Evolutionary conservation across 1,284 basidiomycete genomes (phyloP).

Genomic region (Moesziomyces parantarcticus): DNA sequence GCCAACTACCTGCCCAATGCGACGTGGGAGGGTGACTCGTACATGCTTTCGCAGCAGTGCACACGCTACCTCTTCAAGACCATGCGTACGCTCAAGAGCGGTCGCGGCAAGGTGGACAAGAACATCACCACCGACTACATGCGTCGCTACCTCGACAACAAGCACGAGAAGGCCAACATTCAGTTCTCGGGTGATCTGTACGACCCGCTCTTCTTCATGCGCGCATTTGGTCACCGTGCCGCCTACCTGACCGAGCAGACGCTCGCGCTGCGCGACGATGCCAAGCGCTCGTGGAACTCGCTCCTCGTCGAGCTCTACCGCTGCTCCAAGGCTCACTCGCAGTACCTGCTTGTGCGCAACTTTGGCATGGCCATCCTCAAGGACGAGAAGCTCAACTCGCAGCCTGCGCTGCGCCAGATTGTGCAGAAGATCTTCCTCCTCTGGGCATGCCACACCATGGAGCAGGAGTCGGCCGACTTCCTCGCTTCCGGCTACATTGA

Average conservation of each 20-base stretch:
- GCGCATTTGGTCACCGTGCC: constrained; percentile 68
- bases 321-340: constrained; percentile 59
- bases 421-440: constrained; percentile 65
- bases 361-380: constrained; percentile 68
- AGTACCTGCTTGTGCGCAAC: constrained; percentile 66
- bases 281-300: constrained; percentile 68
- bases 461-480: constrained; percentile 67
- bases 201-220: constrained; percentile 65
- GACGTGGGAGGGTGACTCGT: constrained; percentile 68
- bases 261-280: constrained; percentile 67
- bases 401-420: constrained; percentile 67
- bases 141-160: constrained; percentile 64
- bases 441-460: constrained; percentile 59
- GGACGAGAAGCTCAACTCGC: constrained; percentile 66
- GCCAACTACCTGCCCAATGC: constrained; percentile 62
- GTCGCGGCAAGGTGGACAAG: constrained; percentile 50
- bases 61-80: constrained; percentile 69
- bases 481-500: constrained; percentile 68
- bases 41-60: constrained; percentile 69
- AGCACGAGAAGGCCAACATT: constrained; percentile 57
- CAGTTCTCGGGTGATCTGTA: constrained; percentile 58
- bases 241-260: constrained; percentile 68
- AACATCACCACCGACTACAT: constrained; percentile 68
- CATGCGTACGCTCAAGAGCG: constrained; percentile 60
- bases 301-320: constrained; percentile 68